Evolutionary conservation across 305 asterid species (phyloP).

Genomic region (Solanum aculeatissimum): DNA sequence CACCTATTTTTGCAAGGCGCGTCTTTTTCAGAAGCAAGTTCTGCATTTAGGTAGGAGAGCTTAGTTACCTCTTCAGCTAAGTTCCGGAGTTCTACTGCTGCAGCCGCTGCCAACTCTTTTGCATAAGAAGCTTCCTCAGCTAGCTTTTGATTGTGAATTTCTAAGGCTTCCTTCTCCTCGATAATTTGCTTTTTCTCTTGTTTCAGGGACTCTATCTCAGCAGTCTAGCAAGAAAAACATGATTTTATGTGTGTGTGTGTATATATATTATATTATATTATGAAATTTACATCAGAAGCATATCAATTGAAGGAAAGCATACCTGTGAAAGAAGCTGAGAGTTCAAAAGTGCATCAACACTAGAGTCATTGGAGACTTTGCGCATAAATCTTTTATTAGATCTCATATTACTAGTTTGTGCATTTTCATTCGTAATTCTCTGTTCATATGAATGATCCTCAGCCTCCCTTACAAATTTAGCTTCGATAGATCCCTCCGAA

Average conservation of each 20-base stretch:
- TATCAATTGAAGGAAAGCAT: background rate
- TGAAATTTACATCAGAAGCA: background rate
- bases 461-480: conserved; percentile 16
- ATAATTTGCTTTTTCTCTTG: conserved; percentile 47
- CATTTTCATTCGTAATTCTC: conserved; percentile 33
- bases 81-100: conserved; percentile 80
- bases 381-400: conserved; percentile 26
- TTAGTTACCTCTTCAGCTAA: conserved; percentile 59
- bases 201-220: conserved; percentile 67
- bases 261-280: background rate
- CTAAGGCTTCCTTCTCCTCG: conserved; percentile 54
- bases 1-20: conserved; percentile 27
- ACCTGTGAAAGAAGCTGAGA: conserved; percentile 60
- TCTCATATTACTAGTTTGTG: conserved; percentile 45
- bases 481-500: conserved; percentile 21
- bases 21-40: conserved; percentile 41
- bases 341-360: conserved; percentile 26
- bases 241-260: background rate
- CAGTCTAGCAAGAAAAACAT: conserved; percentile 32
- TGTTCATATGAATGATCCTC: conserved; percentile 29
- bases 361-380: conserved; percentile 26
- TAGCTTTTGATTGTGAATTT: conserved; percentile 46
- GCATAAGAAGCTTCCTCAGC: conserved; percentile 72
- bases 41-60: conserved; percentile 63
- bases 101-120: conserved; percentile 74